Conservation (phyloP, 164 flowering plant species). For the Akebia trifoliata region DNA sequence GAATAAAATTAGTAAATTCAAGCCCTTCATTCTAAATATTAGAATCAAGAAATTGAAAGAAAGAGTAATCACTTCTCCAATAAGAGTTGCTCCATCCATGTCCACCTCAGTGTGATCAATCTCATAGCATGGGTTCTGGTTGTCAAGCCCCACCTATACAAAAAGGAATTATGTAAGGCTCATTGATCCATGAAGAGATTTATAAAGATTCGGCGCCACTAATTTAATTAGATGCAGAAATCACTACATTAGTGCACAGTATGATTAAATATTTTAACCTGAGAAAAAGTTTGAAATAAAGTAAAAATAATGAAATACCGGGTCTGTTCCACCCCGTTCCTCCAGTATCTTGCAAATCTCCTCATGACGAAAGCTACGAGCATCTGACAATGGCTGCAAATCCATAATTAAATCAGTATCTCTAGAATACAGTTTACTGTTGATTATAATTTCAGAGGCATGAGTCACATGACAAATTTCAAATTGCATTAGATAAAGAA, state of each 20-base stretch:
- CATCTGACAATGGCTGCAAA: conserved; percentile 57
- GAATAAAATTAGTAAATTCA: not conserved
- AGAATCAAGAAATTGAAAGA: not conserved
- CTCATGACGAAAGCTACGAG: conserved; percentile 38
- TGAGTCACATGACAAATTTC: not conserved
- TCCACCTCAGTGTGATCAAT: conserved; percentile 45
- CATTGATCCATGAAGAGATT: conserved; percentile 4
- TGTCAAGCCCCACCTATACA: conserved; percentile 40
- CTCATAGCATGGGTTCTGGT: conserved; percentile 39
- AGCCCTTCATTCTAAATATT: not conserved
- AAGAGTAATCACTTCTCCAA: conserved; percentile 49
- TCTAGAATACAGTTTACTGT: not conserved
- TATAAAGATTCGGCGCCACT: not conserved
- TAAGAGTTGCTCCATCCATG: conserved; percentile 47
- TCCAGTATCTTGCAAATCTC: conserved; percentile 47
- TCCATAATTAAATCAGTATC: not conserved
- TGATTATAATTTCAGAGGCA: not conserved
- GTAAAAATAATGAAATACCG: conserved; percentile 24
- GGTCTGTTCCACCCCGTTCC: conserved; percentile 42
- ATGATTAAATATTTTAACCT: not conserved
- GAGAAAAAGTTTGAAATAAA: not conserved
- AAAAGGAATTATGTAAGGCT: conserved; percentile 5
- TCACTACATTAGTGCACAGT: not conserved
- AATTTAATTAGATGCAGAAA: too few relatives aligned
- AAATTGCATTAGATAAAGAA: not conserved